Conservation (phyloP, 2,329 filamentous ascomycete species). For the Exophiala phaeomuriformis region DNA sequence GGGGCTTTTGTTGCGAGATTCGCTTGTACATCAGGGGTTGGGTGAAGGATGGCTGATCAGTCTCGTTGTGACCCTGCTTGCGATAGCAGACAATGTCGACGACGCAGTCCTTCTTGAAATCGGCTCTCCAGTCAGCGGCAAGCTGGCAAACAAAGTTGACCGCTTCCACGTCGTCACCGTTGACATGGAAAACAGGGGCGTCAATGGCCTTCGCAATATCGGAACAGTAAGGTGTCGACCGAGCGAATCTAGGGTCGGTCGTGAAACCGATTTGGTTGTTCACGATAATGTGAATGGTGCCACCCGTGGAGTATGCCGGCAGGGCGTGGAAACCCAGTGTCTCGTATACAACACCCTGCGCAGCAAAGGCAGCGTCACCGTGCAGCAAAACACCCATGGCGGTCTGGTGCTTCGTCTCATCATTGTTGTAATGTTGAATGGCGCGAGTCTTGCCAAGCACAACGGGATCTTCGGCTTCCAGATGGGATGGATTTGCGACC, state of each 20-base stretch:
- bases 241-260: constrained; percentile 92
- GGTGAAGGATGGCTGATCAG: constrained; percentile 98
- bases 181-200: constrained; percentile 97
- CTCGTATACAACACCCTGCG: constrained; percentile 95
- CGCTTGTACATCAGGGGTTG: constrained; percentile 99
- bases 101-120: constrained; percentile 97
- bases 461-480: constrained; percentile 96
- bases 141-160: constrained; percentile 98
- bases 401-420: constrained; percentile 78
- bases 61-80: constrained; percentile 99
- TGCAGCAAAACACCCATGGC: constrained; percentile 96
- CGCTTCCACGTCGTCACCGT: constrained; percentile 95
- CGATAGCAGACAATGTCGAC: constrained; percentile 98
- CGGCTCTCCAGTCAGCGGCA: constrained; percentile 93
- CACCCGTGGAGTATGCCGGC: constrained; percentile 92
- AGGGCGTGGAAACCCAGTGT: constrained; percentile 96
- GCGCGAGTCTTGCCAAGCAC: constrained; percentile 95
- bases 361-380: constrained; percentile 94
- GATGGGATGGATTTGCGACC: constrained; percentile 94
- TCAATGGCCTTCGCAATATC: constrained; percentile 99
- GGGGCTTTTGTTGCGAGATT: constrained; percentile 73
- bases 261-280: constrained; percentile 99
- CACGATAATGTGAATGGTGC: constrained; percentile 92
- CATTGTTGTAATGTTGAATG: constrained; percentile 98
- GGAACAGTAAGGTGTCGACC: constrained; percentile 97